Base-by-base conservation (phyloP, 2,329 filamentous ascomycete genomes). In the Exophiala xenobiotica region DNA sequence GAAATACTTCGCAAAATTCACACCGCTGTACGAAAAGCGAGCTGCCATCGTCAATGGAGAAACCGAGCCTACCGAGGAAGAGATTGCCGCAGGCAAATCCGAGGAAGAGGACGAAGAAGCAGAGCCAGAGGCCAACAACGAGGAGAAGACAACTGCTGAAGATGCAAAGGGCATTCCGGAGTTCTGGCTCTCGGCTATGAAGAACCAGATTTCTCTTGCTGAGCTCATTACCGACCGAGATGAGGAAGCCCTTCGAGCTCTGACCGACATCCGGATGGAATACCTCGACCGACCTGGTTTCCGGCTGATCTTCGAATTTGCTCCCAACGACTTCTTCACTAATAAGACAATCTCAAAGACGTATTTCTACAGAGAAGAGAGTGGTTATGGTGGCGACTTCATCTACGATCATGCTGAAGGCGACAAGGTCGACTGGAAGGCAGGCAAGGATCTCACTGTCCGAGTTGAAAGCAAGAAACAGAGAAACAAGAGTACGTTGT, bases 181-280 rank as follows among this genome's bases (percentile, higher is more conserved):
- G 75, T 99, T 99, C 81, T 99, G 93, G 93, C 81, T 99, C 44
- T 96, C 92, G 56, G 92, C 95, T 64, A 97, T 99, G 92, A 99
- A 99, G 82, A 99, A 99, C 79, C 92, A 96, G 72, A 83, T 93
- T 66, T 95, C 91, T 23, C 85, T 99, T 50, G 90, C 92, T 50
- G 95, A 99, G 75, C 96, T 96, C 83, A 96, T 99, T 70, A 99
- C 93, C 65, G 93, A 97, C 66, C 88, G 90, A 61, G 93, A 99
- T 69, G 93, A 99, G 81, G 85, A 83, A 62, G 93, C 91, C 46
- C 85, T 99, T 52, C 95, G 95, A 77, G 80, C 86, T 68, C 80
- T 99, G 51, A 86, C 81, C 61, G 92, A 99, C 69, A 90, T 99
- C 65, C 90, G 92, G 68, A 96, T 99, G 92, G 92, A 99, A 76